Percentiles rank a stretch among this genome's conserved stretches.
Evolutionary conservation across 1,139 yeast genomes (phyloP).

Genomic region (Nadsonia commutata): DNA sequence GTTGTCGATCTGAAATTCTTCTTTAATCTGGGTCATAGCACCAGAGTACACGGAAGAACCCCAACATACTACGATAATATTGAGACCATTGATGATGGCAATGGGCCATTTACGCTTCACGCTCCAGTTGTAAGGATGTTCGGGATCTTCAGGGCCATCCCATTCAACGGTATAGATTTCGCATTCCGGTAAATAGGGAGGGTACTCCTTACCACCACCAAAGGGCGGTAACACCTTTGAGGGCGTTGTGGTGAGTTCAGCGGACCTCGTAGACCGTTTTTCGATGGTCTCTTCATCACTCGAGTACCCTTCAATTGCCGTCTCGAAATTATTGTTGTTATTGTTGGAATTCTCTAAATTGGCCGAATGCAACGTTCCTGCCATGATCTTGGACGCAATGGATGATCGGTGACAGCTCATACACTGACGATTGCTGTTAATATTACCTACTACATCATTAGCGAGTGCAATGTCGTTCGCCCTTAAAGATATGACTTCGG

Average conservation of each 20-base stretch:
- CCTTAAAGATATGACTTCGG: not conserved
- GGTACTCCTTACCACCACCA: conserved; percentile 37
- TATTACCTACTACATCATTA: not conserved
- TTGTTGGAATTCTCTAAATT: no score
- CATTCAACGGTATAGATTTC: conserved; percentile 35
- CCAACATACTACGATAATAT: conserved; percentile 27
- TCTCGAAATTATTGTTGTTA: not conserved
- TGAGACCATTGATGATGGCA: conserved; percentile 22
- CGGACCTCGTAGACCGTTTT: not conserved
- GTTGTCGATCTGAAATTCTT: conserved; percentile 17
- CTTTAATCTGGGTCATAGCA: conserved; percentile 19
- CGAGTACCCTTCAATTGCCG: not conserved
- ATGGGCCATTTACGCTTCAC: conserved; percentile 20
- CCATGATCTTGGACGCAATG: not conserved
- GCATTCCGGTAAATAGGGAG: conserved; percentile 33
- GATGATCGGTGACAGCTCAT: no score
- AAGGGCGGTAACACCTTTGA: conserved; percentile 7
- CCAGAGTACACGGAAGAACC: conserved; percentile 32
- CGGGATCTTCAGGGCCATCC: conserved; percentile 38
- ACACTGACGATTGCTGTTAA: not conserved
- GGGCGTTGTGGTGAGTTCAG: not conserved
- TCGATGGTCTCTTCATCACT: no score
- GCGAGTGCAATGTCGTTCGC: not conserved
- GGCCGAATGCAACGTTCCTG: no score
- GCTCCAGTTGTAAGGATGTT: conserved; percentile 36